Conservation (phyloP, 2,329 filamentous ascomycete species). For the Fusarium chaquense region DNA sequence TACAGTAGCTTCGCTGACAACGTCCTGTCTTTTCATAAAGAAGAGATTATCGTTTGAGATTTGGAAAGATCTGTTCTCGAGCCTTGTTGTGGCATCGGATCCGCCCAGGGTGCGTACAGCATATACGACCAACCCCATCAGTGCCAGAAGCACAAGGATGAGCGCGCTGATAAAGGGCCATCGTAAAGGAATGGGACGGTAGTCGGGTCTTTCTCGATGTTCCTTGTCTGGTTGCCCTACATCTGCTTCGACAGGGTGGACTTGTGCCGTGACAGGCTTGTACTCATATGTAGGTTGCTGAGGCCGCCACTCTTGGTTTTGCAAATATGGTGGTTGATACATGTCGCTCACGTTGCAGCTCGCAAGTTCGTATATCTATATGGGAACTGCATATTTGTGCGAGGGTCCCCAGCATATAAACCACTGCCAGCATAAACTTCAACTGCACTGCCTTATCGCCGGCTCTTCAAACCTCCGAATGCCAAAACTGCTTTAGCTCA, state of each 20-base stretch:
- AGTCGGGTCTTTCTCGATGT: conserved; percentile 28
- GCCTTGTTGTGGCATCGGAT: conserved; percentile 25
- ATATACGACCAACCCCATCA: conserved; percentile 28
- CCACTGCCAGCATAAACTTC: neutral
- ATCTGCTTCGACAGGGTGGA: conserved; percentile 14
- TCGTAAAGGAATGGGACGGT: conserved; percentile 36
- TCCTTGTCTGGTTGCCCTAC: neutral
- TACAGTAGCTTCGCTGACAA: conserved; percentile 1
- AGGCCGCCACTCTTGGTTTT: conserved; percentile 10
- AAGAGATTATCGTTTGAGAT: neutral
- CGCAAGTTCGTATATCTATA: neutral
- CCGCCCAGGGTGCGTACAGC: conserved; percentile 14
- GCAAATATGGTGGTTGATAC: conserved; percentile 27
- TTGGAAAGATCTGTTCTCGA: conserved; percentile 21
- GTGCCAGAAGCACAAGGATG: conserved; percentile 19
- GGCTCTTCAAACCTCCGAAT: conserved; percentile 22
- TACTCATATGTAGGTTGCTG: conserved; percentile 23
- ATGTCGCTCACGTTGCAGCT: neutral
- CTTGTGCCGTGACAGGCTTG: conserved; percentile 28
- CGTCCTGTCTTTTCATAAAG: conserved; percentile 26
- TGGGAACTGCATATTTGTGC: neutral
- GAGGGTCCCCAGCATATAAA: conserved; percentile 23
- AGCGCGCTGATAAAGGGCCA: conserved; percentile 33
- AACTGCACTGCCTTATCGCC: neutral
- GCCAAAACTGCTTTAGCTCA: neutral